These are phyloP conservation scores for Stephanodiscus minutulus DNA, from an alignment of 108 stramenopile genomes.

Conservation along the genomic window DNA sequence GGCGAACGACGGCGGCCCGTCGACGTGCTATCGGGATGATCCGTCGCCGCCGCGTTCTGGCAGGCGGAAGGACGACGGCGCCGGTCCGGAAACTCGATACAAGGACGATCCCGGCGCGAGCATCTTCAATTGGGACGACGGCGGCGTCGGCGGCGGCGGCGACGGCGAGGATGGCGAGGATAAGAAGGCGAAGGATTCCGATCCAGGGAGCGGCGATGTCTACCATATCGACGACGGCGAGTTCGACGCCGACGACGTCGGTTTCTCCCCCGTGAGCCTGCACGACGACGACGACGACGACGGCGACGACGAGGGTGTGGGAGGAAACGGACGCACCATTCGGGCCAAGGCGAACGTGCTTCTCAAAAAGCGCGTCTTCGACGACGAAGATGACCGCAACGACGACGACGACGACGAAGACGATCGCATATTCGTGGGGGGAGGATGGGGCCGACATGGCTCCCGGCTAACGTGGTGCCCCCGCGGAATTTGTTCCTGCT, in stretches of 20 bases:
- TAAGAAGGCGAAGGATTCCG: neutral
- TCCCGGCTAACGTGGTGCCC: neutral
- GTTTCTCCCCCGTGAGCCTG: constrained; percentile 24
- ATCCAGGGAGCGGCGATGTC: neutral
- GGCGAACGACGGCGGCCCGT: neutral
- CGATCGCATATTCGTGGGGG: constrained; percentile 17
- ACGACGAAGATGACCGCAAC: neutral
- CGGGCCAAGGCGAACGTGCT: constrained; percentile 2
- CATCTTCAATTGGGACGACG: constrained; percentile 19
- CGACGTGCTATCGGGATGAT: neutral
- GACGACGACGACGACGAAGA: neutral
- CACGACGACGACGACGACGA: constrained; percentile 12
- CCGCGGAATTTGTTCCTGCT: neutral
- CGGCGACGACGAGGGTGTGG: constrained; percentile 15
- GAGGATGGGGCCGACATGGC: constrained; percentile 31
- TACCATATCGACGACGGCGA: neutral
- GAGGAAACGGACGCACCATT: neutral
- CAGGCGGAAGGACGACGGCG: too few species aligned
- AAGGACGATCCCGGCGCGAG: constrained; percentile 4
- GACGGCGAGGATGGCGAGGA: neutral
- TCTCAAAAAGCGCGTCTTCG: constrained; percentile 4
- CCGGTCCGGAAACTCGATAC: neutral
- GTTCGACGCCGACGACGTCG: constrained; percentile 13
- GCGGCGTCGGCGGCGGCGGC: neutral
- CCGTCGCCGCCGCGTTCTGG: neutral